These are phyloP conservation scores for Francoa sonchifolia DNA, from an alignment of 441 rosid genomes.

Conservation along the genomic window DNA sequence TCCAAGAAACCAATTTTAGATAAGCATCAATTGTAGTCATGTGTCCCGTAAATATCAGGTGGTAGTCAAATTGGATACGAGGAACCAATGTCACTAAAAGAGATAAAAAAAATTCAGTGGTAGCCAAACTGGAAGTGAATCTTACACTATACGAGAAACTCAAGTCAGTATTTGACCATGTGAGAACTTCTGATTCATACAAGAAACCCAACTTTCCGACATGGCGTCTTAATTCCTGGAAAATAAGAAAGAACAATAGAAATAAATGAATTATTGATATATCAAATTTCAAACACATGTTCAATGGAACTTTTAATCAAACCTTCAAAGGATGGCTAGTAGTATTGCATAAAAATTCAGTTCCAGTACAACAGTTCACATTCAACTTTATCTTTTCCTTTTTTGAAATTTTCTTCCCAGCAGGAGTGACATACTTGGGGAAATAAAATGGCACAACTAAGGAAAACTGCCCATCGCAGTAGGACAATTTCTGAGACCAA, in stretches of 20 bases:
- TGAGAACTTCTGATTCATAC: slow-evolving; percentile 75
- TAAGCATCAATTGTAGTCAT: no score
- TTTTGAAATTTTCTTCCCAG: slow-evolving; percentile 55
- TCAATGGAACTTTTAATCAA: background rate
- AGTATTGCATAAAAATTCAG: slow-evolving; percentile 55
- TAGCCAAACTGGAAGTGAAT: background rate
- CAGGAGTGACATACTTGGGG: slow-evolving; percentile 78
- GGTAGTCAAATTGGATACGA: no score
- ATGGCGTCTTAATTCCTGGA: slow-evolving; percentile 54
- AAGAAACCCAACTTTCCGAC: slow-evolving; percentile 49
- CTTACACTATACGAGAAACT: slow-evolving; percentile 69
- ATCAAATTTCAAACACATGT: slow-evolving; percentile 6
- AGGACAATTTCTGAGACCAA: slow-evolving; percentile 73
- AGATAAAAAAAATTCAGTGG: background rate
- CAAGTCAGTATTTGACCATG: slow-evolving; percentile 67
- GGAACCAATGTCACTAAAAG: no score
- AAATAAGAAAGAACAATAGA: slow-evolving; percentile 1
- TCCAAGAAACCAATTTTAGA: slow-evolving; percentile 7
- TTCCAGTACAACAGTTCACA: slow-evolving; percentile 52
- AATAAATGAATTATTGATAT: slow-evolving; percentile 3
- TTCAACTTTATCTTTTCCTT: slow-evolving; percentile 67
- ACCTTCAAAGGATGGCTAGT: slow-evolving; percentile 87
- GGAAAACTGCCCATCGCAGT: slow-evolving; percentile 38
- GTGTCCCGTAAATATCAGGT: no score
- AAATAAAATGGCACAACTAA: slow-evolving; percentile 64